Evolutionary conservation across 306 rosid genomes (phyloP).

Genomic region (Dryas octopetala): DNA sequence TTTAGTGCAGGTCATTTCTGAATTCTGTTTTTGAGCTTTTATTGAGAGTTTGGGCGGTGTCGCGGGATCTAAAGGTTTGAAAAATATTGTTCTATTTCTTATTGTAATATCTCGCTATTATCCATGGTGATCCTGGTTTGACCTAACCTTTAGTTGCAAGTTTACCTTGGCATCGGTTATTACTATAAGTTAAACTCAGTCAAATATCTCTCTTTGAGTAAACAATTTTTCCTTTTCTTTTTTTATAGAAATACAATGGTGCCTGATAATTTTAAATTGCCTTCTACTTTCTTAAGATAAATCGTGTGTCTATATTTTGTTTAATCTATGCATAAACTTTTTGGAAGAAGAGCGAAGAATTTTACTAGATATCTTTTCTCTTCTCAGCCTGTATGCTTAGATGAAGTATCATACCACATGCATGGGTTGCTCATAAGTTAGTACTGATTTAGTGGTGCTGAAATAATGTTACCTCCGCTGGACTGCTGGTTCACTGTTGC

Average conservation of each 20-base stretch:
- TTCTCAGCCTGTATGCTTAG: not conserved
- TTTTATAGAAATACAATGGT: no score
- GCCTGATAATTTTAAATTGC: not conserved
- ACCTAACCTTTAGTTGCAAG: not conserved
- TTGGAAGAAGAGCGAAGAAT: not conserved
- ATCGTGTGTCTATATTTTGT: not conserved
- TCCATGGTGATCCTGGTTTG: slow-evolving; percentile 4
- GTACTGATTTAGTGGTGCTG: no score
- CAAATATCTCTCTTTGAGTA: not conserved
- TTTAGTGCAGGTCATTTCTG: slow-evolving; percentile 86
- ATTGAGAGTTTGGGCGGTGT: slow-evolving; percentile 90
- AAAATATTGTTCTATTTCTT: slow-evolving; percentile 11
- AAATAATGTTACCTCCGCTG: no score
- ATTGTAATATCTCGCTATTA: slow-evolving; percentile 2
- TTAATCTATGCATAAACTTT: not conserved
- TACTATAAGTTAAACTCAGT: not conserved
- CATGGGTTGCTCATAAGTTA: no score
- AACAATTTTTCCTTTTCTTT: not conserved
- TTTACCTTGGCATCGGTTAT: not conserved
- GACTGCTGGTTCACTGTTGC: no score
- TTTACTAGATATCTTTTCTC: not conserved
- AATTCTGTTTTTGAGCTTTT: slow-evolving; percentile 94
- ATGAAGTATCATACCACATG: not conserved
- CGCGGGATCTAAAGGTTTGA: slow-evolving; percentile 86
- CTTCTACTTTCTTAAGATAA: not conserved